Evolutionary conservation across 1,139 yeast species (phyloP).

Genomic region (Scheffersomyces segobiensis): DNA sequence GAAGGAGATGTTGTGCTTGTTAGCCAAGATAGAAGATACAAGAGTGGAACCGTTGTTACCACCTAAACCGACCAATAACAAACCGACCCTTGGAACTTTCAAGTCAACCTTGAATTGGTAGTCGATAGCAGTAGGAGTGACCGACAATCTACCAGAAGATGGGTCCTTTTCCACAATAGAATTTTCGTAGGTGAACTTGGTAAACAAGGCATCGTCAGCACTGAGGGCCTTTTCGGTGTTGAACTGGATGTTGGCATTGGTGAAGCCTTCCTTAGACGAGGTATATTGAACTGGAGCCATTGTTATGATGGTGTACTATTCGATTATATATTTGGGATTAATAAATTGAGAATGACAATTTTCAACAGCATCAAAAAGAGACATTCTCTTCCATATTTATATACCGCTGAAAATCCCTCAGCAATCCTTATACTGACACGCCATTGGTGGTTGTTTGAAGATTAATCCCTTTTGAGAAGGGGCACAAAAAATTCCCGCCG

Average conservation of each 20-base stretch:
- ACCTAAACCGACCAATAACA: slow-evolving; percentile 90
- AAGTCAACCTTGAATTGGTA: slow-evolving; percentile 87
- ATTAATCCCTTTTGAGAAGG: neutral
- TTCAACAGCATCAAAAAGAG: neutral
- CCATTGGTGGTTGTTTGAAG: neutral
- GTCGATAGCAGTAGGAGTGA: slow-evolving; percentile 70
- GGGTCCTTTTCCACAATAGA: slow-evolving; percentile 53
- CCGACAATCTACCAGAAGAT: slow-evolving; percentile 56
- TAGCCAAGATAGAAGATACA: slow-evolving; percentile 82
- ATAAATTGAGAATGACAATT: neutral
- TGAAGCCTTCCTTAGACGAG: slow-evolving; percentile 2
- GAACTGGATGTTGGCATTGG: slow-evolving; percentile 41
- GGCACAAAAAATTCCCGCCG: neutral
- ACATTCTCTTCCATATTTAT: neutral
- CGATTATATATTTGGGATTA: neutral
- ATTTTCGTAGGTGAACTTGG: slow-evolving; percentile 73
- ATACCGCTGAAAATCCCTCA: neutral
- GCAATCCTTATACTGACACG: neutral
- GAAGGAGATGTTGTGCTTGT: slow-evolving; percentile 75
- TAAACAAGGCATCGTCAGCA: slow-evolving; percentile 59
- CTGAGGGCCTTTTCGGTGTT: slow-evolving; percentile 62
- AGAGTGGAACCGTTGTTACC: slow-evolving; percentile 96
- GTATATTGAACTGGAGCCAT: slow-evolving; percentile 16
- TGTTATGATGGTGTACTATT: neutral
- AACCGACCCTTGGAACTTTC: slow-evolving; percentile 82